Conservation (phyloP, 352 stramenopile genomes). For the Elongisporangium undulatum region DNA sequence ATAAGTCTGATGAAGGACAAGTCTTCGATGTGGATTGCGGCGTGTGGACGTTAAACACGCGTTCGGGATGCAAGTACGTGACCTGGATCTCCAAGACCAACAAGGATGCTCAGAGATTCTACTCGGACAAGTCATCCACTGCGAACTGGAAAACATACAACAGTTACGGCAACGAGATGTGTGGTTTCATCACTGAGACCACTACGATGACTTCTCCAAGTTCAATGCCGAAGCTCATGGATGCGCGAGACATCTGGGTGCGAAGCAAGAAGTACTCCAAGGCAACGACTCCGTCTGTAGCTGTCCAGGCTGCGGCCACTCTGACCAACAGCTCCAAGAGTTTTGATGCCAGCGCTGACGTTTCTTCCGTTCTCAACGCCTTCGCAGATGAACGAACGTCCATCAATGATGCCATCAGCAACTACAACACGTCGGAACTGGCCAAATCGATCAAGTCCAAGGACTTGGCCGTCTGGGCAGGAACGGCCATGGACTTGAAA, state of each 20-base stretch:
- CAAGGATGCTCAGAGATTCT: not conserved
- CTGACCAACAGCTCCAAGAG: not conserved
- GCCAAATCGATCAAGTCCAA: not conserved
- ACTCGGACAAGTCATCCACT: not conserved
- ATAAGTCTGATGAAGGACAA: not conserved
- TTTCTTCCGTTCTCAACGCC: not conserved
- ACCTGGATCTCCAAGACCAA: not conserved
- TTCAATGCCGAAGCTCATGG: not conserved
- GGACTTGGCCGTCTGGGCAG: not conserved
- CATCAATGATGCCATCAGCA: not conserved
- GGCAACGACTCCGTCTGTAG: not conserved
- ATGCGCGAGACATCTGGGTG: not conserved
- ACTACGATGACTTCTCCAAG: not conserved
- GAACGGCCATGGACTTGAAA: not conserved
- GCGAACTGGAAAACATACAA: not conserved
- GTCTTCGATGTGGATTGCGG: not conserved
- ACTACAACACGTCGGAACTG: not conserved
- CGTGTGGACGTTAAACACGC: not conserved
- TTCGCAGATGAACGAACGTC: not conserved
- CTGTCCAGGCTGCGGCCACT: not conserved
- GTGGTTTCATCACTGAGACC: not conserved
- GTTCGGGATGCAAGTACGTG: not conserved
- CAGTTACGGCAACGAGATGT: not conserved
- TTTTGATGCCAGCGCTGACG: not conserved
- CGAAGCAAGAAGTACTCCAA: not conserved